These are phyloP conservation scores for Neopestalotiopsis sp. DNA, from an alignment of 2,329 filamentous ascomycete genomes.

Conservation along the genomic window DNA sequence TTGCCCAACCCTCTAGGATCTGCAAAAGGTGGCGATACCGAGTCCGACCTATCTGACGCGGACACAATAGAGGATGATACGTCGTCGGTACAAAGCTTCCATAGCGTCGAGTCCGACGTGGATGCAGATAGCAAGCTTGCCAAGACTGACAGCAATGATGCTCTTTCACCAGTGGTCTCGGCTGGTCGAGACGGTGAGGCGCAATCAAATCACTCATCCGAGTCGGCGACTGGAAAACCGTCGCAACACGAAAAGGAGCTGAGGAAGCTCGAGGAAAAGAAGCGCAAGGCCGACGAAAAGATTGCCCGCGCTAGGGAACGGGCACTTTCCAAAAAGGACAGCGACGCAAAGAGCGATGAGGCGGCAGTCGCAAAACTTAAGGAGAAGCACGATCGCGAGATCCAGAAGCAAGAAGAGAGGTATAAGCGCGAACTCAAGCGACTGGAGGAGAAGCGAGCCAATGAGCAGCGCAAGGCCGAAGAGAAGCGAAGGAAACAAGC, in stretches of 20 bases:
- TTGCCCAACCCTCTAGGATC: constrained; percentile 41
- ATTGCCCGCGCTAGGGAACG: constrained; percentile 33
- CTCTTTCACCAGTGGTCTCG: constrained; percentile 30
- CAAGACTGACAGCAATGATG: constrained; percentile 23
- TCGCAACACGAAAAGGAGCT: constrained; percentile 67
- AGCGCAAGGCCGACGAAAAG: constrained; percentile 50
- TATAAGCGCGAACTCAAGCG: constrained; percentile 68
- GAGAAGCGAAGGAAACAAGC: constrained; percentile 54
- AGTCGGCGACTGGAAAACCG: constrained; percentile 38
- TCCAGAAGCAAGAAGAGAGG: constrained; percentile 71
- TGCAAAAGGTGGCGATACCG: constrained; percentile 36
- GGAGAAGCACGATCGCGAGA: constrained; percentile 67
- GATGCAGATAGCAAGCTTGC: constrained; percentile 38
- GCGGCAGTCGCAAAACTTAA: constrained; percentile 60
- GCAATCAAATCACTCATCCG: constrained; percentile 45
- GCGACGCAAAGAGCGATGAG: constrained; percentile 48
- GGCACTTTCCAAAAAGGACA: constrained; percentile 41
- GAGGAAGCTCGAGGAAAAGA: constrained; percentile 63
- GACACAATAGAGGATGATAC: constrained; percentile 36
- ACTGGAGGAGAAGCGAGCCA: constrained; percentile 66
- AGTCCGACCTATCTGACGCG: constrained; percentile 35
- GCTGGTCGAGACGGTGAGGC: constrained; percentile 25
- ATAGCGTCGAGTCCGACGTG: constrained; percentile 57
- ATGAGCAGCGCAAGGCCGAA: constrained; percentile 66
- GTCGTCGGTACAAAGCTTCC: constrained; percentile 56